Evolutionary conservation across 768 basidiomycete genomes (phyloP).

Genomic region (Crepidotus variabilis): DNA sequence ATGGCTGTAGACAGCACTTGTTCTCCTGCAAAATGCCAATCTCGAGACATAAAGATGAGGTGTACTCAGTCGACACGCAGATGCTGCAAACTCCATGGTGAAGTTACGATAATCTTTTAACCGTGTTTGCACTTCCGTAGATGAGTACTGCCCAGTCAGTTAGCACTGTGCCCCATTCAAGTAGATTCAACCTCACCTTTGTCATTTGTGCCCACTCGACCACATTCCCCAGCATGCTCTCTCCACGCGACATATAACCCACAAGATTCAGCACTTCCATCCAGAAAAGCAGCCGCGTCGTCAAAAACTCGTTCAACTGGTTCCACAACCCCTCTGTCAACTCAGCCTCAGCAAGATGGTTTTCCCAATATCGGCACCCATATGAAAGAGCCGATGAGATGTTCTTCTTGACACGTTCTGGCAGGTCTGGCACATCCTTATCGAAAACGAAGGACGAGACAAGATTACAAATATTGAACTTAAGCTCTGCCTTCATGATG

Average conservation of each 20-base stretch:
- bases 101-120: neutral
- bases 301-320: conserved; percentile 18
- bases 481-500: conserved; percentile 24
- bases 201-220: neutral
- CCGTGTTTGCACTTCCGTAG: neutral
- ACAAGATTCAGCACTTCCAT: conserved; percentile 27
- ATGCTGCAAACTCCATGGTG: conserved; percentile 16
- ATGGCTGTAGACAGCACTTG: neutral
- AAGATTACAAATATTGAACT: conserved; percentile 32
- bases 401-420: conserved; percentile 11
- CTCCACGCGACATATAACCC: neutral
- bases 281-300: conserved; percentile 24
- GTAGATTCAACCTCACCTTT: neutral
- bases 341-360: conserved; percentile 17
- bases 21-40: conserved; percentile 20
- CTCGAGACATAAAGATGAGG: conserved; percentile 38
- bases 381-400: conserved; percentile 24
- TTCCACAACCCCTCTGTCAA: conserved; percentile 2
- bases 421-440: conserved; percentile 20
- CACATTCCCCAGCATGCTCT: neutral
- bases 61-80: conserved; percentile 25
- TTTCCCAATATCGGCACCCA: conserved; percentile 26
- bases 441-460: conserved; percentile 26
- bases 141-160: no score
- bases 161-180: no score